Conservation (phyloP, 2,329 filamentous ascomycete genomes). For the Catunica adiposa region DNA sequence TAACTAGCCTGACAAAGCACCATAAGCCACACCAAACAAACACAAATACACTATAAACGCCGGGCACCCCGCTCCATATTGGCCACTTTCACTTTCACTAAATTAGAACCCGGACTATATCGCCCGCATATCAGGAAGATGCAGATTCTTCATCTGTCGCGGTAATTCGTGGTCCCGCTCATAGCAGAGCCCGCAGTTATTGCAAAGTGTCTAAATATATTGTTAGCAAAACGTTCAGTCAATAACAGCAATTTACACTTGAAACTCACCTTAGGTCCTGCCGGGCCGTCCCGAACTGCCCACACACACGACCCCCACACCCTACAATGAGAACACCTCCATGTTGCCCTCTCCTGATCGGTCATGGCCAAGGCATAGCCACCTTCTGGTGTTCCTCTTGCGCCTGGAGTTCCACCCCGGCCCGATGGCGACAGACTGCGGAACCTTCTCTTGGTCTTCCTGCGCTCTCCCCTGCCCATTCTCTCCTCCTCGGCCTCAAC, state of each 20-base stretch:
- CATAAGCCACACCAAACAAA: not conserved
- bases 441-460: constrained; percentile 89
- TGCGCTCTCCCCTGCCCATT: constrained; percentile 81
- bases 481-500: constrained; percentile 53
- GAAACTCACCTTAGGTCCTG: constrained; percentile 56
- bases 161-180: constrained; percentile 76
- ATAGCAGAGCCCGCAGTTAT: constrained; percentile 80
- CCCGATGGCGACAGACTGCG: constrained; percentile 69
- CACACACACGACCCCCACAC: constrained; percentile 84
- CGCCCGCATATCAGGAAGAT: constrained; percentile 18
- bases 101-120: not conserved
- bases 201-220: constrained; percentile 55
- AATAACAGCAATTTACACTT: constrained; percentile 4
- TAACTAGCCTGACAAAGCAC: not conserved
- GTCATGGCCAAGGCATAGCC: constrained; percentile 55
- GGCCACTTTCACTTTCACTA: not conserved
- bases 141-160: constrained; percentile 27
- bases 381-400: constrained; percentile 64
- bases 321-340: constrained; percentile 77
- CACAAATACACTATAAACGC: not conserved
- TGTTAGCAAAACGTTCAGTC: constrained; percentile 11
- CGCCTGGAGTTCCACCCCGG: constrained; percentile 42
- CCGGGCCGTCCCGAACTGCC: constrained; percentile 84
- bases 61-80: not conserved
- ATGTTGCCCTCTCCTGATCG: constrained; percentile 63